Evolutionary conservation across 2,329 filamentous ascomycete genomes (phyloP).

Genomic region (Arthrobotrys sinensis): DNA sequence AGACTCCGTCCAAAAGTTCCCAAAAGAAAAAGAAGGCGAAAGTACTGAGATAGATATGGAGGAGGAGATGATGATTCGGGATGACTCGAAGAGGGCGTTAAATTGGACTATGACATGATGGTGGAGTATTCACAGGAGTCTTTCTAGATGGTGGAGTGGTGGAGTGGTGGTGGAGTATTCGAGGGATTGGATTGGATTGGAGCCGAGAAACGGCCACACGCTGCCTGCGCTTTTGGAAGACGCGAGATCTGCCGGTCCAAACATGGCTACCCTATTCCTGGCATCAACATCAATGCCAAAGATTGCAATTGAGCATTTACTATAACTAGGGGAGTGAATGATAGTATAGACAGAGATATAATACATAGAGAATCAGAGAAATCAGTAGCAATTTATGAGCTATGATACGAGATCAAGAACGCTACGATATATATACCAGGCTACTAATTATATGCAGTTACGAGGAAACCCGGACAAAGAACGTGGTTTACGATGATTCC

Average conservation of each 20-base stretch:
- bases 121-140: not conserved
- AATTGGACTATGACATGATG: not conserved
- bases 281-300: too few relatives aligned
- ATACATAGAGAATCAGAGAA: too few relatives aligned
- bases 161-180: not conserved
- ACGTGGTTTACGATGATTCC: not conserved
- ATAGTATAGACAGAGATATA: too few relatives aligned
- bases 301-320: too few relatives aligned
- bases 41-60: not conserved
- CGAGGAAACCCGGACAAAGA: too few relatives aligned
- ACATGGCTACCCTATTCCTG: not conserved
- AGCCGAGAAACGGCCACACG: not conserved
- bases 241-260: conserved; percentile 38
- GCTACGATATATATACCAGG: too few relatives aligned
- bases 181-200: too few relatives aligned
- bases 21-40: not conserved
- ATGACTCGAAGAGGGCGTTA: not conserved
- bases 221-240: conserved; percentile 39
- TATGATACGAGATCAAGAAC: too few relatives aligned
- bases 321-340: too few relatives aligned
- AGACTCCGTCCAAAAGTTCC: too few relatives aligned
- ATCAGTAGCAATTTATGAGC: too few relatives aligned
- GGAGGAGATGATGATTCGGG: not conserved
- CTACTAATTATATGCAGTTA: too few relatives aligned
- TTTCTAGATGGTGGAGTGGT: not conserved